Percentiles rank a stretch among this genome's conserved stretches.
Evolutionary conservation across 1,284 basidiomycete genomes (phyloP).

Genomic region (Agroathelia rolfsii): DNA sequence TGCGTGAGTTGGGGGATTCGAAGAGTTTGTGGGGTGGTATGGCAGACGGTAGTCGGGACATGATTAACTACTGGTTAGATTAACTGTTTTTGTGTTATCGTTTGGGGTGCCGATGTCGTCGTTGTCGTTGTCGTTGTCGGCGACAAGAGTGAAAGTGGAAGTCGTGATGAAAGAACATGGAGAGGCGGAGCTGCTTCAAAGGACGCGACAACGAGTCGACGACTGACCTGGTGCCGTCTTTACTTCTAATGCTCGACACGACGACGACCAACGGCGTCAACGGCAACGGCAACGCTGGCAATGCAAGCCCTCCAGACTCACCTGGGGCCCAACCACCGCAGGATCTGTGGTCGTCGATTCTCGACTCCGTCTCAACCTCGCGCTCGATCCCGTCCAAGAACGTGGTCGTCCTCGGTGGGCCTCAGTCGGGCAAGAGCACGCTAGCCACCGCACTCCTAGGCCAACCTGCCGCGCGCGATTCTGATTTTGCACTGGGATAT

Average conservation of each 20-base stretch:
- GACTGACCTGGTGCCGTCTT: no score
- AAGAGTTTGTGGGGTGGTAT: conserved; percentile 53
- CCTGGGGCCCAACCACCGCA: no score
- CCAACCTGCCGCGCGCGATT: conserved; percentile 38
- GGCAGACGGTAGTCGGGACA: conserved; percentile 32
- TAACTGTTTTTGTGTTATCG: background rate
- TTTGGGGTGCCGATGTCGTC: conserved; percentile 7
- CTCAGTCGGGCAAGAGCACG: conserved; percentile 68
- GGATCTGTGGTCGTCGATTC: conserved; percentile 85
- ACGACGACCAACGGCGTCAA: conserved; percentile 5
- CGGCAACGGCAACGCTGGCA: no score
- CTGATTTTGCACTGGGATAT: conserved; percentile 79
- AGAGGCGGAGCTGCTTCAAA: no score
- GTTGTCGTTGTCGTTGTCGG: conserved; percentile 1
- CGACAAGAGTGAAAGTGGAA: conserved; percentile 3
- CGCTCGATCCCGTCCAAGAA: conserved; percentile 83
- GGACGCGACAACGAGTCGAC: no score
- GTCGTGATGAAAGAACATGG: no score
- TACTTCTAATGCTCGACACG: conserved; percentile 9
- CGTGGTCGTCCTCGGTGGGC: conserved; percentile 71
- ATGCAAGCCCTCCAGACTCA: no score
- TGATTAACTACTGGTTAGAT: conserved; percentile 14
- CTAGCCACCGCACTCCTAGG: conserved; percentile 63
- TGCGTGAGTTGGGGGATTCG: conserved; percentile 56
- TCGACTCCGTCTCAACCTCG: conserved; percentile 79